These are phyloP conservation scores for Trichophyton rubrum DNA, from an alignment of 2,329 filamentous ascomycete species.

Conservation along the genomic window DNA sequence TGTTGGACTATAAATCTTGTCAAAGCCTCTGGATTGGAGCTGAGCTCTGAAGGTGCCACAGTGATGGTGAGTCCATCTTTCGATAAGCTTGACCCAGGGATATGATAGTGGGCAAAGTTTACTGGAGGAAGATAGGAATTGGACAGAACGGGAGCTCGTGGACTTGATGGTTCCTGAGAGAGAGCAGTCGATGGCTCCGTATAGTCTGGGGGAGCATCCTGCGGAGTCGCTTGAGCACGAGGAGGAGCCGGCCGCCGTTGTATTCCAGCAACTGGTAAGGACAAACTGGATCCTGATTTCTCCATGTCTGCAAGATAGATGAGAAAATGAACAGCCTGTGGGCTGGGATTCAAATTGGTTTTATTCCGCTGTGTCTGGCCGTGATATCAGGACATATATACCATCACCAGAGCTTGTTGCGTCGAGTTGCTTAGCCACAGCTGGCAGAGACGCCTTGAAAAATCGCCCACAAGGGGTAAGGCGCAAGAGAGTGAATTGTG, in stretches of 20 bases:
- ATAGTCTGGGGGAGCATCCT: conserved; percentile 2
- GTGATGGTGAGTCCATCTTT: conserved; percentile 18
- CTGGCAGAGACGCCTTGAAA: neutral
- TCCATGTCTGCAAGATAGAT: neutral
- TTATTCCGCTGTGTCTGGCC: neutral
- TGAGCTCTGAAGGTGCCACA: conserved; percentile 16
- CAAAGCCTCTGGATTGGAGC: conserved; percentile 15
- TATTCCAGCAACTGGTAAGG: neutral
- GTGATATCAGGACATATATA: neutral
- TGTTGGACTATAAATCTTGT: conserved; percentile 20
- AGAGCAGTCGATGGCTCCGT: neutral
- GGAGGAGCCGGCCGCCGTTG: neutral
- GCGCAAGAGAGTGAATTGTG: neutral
- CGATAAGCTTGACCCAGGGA: conserved; percentile 17
- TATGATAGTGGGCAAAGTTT: conserved; percentile 18
- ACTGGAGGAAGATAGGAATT: conserved; percentile 14
- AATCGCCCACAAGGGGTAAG: neutral
- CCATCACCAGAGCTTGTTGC: neutral
- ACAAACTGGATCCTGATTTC: neutral
- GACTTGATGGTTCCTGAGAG: neutral
- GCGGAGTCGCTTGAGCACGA: neutral
- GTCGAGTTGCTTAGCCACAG: neutral
- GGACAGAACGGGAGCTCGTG: neutral
- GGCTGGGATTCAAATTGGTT: neutral
- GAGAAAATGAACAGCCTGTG: neutral